These are phyloP conservation scores for Chrysosphaeria jannelii DNA, from an alignment of 2,329 filamentous ascomycete genomes.

Conservation along the genomic window DNA sequence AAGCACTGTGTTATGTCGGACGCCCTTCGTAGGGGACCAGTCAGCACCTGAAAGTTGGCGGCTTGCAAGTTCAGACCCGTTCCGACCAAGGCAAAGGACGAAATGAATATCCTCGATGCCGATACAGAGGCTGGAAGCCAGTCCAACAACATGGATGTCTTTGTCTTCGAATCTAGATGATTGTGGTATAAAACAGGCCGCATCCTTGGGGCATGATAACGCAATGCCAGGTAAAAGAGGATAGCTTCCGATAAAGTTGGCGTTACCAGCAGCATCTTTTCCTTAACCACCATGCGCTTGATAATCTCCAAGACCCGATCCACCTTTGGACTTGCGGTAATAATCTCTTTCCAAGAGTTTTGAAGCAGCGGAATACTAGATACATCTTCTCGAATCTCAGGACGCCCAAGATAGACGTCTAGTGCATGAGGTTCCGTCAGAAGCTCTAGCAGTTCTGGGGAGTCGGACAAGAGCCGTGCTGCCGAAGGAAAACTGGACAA, in stretches of 20 bases:
- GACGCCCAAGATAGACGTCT: background rate
- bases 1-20: slow-evolving; percentile 2
- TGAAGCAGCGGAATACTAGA: too few species aligned
- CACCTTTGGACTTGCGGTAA: background rate
- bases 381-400: too few species aligned
- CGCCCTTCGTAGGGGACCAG: slow-evolving; percentile 1
- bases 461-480: background rate
- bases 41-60: slow-evolving; percentile 3
- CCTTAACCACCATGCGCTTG: background rate
- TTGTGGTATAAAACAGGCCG: too few species aligned
- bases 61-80: slow-evolving; percentile 3
- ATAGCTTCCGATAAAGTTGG: background rate
- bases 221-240: background rate
- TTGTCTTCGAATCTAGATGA: too few species aligned
- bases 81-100: slow-evolving; percentile 1
- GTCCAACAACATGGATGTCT: too few species aligned
- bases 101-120: slow-evolving; percentile 1
- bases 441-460: background rate
- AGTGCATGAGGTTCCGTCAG: background rate
- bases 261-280: background rate
- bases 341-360: background rate
- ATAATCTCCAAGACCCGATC: background rate
- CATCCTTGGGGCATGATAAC: too few species aligned
- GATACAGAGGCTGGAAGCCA: too few species aligned
- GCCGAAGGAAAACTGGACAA: background rate